phyloP scores from a whole-genome alignment of 495 filamentous ascomycete species.

The Beverwykella pulmonaria region DNA sequence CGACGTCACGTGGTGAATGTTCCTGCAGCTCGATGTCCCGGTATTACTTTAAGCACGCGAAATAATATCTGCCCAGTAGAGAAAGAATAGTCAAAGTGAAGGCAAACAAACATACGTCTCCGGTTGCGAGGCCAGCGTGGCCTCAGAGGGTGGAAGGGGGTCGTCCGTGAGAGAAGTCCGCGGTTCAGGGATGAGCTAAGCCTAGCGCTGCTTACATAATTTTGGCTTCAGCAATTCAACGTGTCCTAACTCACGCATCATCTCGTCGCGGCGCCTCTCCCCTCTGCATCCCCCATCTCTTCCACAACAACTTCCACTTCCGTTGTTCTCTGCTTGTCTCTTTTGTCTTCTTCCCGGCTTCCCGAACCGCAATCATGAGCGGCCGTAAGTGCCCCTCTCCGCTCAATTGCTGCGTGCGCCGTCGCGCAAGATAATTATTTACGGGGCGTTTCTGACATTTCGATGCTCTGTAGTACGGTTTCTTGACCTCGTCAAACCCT shows the following conservation, averaged over 20 bases:
- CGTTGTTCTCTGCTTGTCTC: constrained; percentile 27
- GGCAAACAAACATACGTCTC: not conserved
- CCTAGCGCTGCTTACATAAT: constrained; percentile 7
- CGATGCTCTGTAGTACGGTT: constrained; percentile 76
- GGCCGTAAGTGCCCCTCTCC: constrained; percentile 53
- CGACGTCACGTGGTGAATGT: too few relatives aligned
- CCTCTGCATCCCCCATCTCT: constrained; percentile 10
- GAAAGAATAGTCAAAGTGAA: not conserved
- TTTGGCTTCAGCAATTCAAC: not conserved
- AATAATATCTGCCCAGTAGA: not conserved
- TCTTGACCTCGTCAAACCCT: constrained; percentile 98
- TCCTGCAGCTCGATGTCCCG: too few relatives aligned
- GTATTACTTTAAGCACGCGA: too few relatives aligned
- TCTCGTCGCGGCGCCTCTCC: constrained; percentile 4
- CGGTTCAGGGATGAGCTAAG: constrained; percentile 20
- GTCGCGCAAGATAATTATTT: constrained; percentile 13
- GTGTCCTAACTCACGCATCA: constrained; percentile 13
- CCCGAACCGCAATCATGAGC: constrained; percentile 57
- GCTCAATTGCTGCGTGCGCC: constrained; percentile 15
- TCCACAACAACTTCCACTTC: not conserved
- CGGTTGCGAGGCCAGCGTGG: constrained; percentile 3
- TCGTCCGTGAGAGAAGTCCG: constrained; percentile 1
- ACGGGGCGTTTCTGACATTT: constrained; percentile 31
- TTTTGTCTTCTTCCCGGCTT: constrained; percentile 20
- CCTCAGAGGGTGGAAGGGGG: constrained; percentile 4